phyloP scores from a whole-genome alignment of 2,329 filamentous ascomycete genomes.

The Hypoxylon sp. region DNA sequence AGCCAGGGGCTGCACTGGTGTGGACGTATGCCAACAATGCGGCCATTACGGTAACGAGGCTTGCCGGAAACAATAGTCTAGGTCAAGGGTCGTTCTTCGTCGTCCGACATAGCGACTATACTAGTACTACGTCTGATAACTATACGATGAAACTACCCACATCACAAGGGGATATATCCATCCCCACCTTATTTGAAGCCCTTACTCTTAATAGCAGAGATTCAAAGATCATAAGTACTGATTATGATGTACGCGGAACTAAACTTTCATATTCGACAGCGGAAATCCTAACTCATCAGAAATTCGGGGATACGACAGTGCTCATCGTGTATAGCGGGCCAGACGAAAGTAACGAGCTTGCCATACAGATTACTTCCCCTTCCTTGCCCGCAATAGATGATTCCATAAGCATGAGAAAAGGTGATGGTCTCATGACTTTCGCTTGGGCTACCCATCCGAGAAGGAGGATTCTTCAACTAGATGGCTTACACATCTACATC shows the following conservation, averaged over 20 bases:
- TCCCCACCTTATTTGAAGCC: conserved; percentile 66
- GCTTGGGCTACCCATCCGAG: conserved; percentile 22
- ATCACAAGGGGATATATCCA: conserved; percentile 60
- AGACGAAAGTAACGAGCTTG: conserved; percentile 71
- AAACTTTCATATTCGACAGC: conserved; percentile 72
- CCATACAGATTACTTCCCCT: conserved; percentile 34
- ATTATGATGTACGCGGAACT: conserved; percentile 67
- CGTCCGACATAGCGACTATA: conserved; percentile 71
- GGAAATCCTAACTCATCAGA: conserved; percentile 71
- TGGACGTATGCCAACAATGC: conserved; percentile 62
- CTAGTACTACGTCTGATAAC: conserved; percentile 60
- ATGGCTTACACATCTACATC: conserved; percentile 30
- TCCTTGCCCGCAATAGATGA: conserved; percentile 8
- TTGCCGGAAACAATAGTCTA: conserved; percentile 61
- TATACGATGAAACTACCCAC: conserved; percentile 72
- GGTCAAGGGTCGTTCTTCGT: conserved; percentile 66
- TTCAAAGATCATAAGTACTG: conserved; percentile 71
- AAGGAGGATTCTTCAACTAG: conserved; percentile 27
- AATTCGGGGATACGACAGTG: conserved; percentile 54
- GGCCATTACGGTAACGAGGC: conserved; percentile 67
- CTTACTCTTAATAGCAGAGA: conserved; percentile 69
- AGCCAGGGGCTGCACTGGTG: conserved; percentile 59
- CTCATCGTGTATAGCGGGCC: conserved; percentile 70
- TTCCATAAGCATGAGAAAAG: conserved; percentile 41
- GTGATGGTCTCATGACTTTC: conserved; percentile 30